Evolutionary conservation across 768 basidiomycete species (phyloP).

Genomic region (Collybia nuda): DNA sequence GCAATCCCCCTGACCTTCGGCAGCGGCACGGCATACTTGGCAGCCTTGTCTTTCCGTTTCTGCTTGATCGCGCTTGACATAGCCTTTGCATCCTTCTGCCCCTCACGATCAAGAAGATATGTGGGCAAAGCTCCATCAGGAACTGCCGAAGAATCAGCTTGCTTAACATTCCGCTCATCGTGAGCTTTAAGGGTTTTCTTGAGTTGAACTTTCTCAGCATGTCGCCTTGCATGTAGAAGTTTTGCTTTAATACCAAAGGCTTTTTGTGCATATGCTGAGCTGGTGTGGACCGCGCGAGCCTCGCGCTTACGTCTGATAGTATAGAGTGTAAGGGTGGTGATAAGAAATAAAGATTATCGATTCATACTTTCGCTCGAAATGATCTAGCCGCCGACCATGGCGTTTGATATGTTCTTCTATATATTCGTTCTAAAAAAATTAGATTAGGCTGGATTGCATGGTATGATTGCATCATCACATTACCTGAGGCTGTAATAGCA

Average conservation of each 20-base stretch:
- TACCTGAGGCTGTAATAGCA: constrained; percentile 64
- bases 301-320: constrained; percentile 74
- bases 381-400: constrained; percentile 93
- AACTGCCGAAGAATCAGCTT: constrained; percentile 77
- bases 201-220: constrained; percentile 97
- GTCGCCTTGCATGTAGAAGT: constrained; percentile 93
- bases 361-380: constrained; percentile 90
- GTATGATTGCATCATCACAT: neutral
- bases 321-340: constrained; percentile 3
- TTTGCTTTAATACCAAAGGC: constrained; percentile 97
- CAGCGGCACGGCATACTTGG: constrained; percentile 94
- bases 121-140: constrained; percentile 93
- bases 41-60: constrained; percentile 98
- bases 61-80: constrained; percentile 96
- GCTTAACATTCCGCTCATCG: constrained; percentile 98
- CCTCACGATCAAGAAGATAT: constrained; percentile 94
- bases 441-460: neutral
- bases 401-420: constrained; percentile 99
- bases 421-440: constrained; percentile 81
- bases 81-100: constrained; percentile 98
- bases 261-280: constrained; percentile 87
- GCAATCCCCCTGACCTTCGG: constrained; percentile 98
- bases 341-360: neutral
- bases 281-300: constrained; percentile 72
- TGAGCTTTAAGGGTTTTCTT: constrained; percentile 99